Base-by-base conservation (phyloP, 2,329 filamentous ascomycete genomes). In the Penicillium glabrum region DNA sequence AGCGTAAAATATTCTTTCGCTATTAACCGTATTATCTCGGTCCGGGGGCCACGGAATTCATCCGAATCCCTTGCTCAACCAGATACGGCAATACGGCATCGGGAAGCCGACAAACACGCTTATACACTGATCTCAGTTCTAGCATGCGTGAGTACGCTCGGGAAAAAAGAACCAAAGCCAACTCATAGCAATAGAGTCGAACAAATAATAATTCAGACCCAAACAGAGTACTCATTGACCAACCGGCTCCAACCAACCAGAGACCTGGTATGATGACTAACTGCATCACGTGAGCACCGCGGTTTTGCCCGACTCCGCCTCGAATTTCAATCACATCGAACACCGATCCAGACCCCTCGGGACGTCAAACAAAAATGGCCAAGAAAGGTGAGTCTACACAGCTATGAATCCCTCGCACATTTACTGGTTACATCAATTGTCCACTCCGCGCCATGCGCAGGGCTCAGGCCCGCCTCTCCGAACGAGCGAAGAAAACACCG, bases 301-400 rank as follows among this genome's bases (percentile, higher is more conserved):
- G 29, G 55, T 44, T 51, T 62, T 60, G 53, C 56, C 53, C 55
- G 50, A 31, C 45, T 48, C 59, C 54, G 51, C 55, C 47, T 55
- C 46, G 53, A 63, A 61, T 53, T 61, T 59, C 57, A 37, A 56
- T 45, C 39, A 19, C 45, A 61, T 56, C 51, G 57, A 59, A 56
- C 53, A 54, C 50, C 59, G 51, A 56, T 46, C 51, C 48, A 61
- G 41, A 47, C 27, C 46, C 31, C 33, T 33, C 46, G 53, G 53
- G 58, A 64, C 59, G 45, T 60, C 56, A 56, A 58, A 45, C 60
- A 65, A 61, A 41, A 59, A 65, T 65, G 63, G 63, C 63, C 49
- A 65, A 65, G 51, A 65, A 64, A 65, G 53, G 60, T 61, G 21
- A 50, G 49, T 37, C 9, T 39, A 26, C 19, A 21, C 41, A n/a